Conservation (phyloP, 306 rosid genomes). For the Medicago lupulina region DNA sequence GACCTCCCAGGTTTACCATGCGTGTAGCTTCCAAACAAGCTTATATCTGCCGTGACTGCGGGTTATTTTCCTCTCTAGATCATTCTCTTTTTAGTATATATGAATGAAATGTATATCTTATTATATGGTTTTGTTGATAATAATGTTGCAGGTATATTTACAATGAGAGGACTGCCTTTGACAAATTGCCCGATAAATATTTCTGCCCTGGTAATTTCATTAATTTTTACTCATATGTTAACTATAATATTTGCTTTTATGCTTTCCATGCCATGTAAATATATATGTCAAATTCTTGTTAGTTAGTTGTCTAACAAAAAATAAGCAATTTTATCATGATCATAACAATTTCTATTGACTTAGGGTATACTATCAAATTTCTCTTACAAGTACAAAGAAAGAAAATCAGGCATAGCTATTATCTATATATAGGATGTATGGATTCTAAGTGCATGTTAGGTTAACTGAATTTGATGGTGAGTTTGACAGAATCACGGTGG, state of each 20-base stretch:
- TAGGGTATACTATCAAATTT: not conserved
- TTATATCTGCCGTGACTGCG: conserved; percentile 98
- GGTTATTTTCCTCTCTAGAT: conserved; percentile 45
- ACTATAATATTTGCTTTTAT: not conserved
- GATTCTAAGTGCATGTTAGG: not conserved
- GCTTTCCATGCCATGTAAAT: conserved; percentile 32
- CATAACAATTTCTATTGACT: not conserved
- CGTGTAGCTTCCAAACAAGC: conserved; percentile 85
- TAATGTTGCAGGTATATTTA: conserved; percentile 75
- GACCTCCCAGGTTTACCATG: conserved; percentile 76
- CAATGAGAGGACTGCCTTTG: conserved; percentile 84
- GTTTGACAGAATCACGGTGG: not conserved
- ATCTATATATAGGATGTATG: not conserved
- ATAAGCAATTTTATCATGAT: not conserved
- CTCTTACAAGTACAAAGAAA: too few relatives aligned
- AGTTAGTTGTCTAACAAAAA: not conserved
- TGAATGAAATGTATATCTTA: not conserved
- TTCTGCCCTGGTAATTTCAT: conserved; percentile 74
- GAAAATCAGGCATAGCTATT: too few relatives aligned
- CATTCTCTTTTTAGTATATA: not conserved
- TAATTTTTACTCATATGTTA: not conserved
- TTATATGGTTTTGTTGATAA: not conserved
- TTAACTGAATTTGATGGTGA: not conserved
- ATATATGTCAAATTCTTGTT: conserved; percentile 18
- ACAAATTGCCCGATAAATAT: conserved; percentile 75